These are phyloP conservation scores for Erodium chrysanthum DNA, from an alignment of 441 rosid species.

Conservation along the genomic window DNA sequence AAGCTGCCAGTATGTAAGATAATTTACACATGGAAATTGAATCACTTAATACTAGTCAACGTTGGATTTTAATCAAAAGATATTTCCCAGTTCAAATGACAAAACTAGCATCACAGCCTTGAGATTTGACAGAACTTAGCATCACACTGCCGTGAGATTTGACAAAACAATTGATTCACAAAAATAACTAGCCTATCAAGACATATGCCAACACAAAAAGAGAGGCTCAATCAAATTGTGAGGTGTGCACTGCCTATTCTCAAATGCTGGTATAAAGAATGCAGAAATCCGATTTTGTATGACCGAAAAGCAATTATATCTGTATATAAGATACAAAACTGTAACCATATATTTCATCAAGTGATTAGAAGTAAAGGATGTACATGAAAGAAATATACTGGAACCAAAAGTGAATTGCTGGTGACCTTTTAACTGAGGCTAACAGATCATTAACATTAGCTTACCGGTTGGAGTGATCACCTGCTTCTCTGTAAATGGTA, in stretches of 20 bases:
- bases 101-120: too few relatives aligned
- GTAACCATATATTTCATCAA: background rate
- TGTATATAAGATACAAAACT: background rate
- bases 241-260: too few relatives aligned
- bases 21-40: background rate
- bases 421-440: background rate
- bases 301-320: background rate
- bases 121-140: background rate
- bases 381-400: background rate
- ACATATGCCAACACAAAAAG: too few relatives aligned
- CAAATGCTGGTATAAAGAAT: background rate
- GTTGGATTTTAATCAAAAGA: background rate
- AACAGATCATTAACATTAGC: conserved; percentile 7
- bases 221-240: too few relatives aligned
- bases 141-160: background rate
- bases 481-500: conserved; percentile 94
- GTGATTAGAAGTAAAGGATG: background rate
- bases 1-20: background rate
- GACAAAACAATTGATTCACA: background rate
- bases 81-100: background rate
- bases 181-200: background rate
- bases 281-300: background rate
- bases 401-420: background rate
- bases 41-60: background rate
- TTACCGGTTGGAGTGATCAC: conserved; percentile 30